Conservation (phyloP, 75 land plant species). For the Ceratopteris richardii region DNA sequence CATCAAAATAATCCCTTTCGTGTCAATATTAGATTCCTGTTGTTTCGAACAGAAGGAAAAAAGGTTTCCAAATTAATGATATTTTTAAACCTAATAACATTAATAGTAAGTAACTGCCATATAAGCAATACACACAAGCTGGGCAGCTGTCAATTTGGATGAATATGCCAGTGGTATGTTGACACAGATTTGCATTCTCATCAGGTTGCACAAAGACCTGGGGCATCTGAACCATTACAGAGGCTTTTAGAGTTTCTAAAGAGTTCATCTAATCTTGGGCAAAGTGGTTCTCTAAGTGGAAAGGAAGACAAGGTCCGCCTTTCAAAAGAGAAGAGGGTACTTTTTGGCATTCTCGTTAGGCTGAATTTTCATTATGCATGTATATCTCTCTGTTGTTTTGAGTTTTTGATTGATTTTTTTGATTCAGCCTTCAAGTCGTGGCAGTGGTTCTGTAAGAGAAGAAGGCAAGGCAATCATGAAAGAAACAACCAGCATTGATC, state of each 20-base stretch:
- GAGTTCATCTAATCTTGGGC: constrained; percentile 23
- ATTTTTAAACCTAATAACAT: too few relatives aligned
- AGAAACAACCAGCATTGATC: constrained; percentile 47
- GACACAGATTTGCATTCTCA: too few relatives aligned
- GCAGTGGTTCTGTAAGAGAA: constrained; percentile 38
- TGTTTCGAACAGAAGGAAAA: too few relatives aligned
- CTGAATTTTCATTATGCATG: background rate
- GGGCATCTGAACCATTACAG: constrained; percentile 83
- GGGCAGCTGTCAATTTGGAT: too few relatives aligned
- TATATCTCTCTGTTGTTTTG: background rate
- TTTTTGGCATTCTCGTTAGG: background rate
- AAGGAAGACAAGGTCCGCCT: constrained; percentile 63
- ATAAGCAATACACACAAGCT: too few relatives aligned
- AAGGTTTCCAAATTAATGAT: too few relatives aligned
- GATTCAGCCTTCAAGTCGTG: constrained; percentile 32
- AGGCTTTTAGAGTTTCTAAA: constrained; percentile 72
- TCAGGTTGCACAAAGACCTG: constrained; percentile 81
- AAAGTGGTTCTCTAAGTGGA: constrained; percentile 21
- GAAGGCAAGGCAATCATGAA: constrained; percentile 29
- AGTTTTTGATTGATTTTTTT: background rate
- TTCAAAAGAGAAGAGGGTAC: constrained; percentile 73
- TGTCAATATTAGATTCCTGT: too few relatives aligned
- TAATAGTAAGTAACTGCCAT: too few relatives aligned
- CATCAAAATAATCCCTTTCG: too few relatives aligned
- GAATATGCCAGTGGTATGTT: too few relatives aligned